Evolutionary conservation across 257 asterid species (phyloP).

Genomic region (Solanum pennellii): DNA sequence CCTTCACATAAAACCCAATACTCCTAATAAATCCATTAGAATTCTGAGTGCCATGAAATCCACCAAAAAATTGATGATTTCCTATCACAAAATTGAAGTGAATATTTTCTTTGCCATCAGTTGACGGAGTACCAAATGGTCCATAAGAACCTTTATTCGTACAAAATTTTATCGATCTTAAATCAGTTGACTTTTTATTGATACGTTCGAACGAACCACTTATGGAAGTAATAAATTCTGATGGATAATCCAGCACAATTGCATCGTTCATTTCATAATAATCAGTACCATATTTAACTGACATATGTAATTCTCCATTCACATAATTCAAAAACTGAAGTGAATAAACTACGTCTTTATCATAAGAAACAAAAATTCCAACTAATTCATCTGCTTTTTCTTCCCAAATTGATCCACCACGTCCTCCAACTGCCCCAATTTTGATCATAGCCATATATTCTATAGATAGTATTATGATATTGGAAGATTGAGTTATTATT

Average conservation of each 20-base stretch:
- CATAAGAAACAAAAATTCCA: not conserved
- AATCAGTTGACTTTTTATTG: not conserved
- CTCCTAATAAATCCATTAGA: not conserved
- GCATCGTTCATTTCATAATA: rapidly evolving
- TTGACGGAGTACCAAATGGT: conserved; percentile 18
- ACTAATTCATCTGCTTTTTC: not conserved
- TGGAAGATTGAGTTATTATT: too few relatives aligned
- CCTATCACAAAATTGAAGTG: not conserved
- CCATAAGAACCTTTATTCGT: conserved; percentile 29
- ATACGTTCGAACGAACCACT: not conserved
- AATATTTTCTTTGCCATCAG: not conserved
- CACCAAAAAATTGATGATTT: not conserved
- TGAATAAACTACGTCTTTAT: not conserved
- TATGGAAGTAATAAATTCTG: not conserved
- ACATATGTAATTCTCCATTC: not conserved
- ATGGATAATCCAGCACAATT: not conserved
- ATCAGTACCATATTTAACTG: not conserved
- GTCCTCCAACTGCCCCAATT: not conserved
- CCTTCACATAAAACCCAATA: not conserved
- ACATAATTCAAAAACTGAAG: not conserved
- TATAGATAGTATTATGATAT: not conserved
- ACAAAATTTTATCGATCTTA: conserved; percentile 16
- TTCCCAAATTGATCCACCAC: not conserved
- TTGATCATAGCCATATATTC: not conserved
- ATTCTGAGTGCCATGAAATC: not conserved